Conservation (phyloP, 2,329 filamentous ascomycete genomes). For the Aspergillus puulaauensis region DNA sequence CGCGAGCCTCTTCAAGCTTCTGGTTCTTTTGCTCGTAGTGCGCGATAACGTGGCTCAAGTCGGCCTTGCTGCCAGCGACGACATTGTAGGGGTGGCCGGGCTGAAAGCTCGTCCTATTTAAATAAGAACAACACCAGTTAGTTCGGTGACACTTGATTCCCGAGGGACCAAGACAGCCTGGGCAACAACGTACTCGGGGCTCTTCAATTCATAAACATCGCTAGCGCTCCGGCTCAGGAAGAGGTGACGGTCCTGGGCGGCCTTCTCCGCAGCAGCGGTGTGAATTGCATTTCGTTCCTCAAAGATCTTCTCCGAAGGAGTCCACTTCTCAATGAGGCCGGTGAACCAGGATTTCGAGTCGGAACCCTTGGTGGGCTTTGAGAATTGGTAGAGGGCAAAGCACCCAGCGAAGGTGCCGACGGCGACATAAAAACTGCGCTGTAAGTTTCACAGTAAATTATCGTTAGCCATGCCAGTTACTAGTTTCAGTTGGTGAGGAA, state of each 20-base stretch:
- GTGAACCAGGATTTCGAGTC: constrained; percentile 42
- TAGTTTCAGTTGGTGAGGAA: constrained; percentile 4
- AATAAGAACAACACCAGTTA: constrained; percentile 5
- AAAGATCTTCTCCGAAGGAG: constrained; percentile 53
- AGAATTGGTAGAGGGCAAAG: constrained; percentile 44
- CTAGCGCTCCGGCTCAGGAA: constrained; percentile 49
- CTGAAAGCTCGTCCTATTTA: constrained; percentile 58
- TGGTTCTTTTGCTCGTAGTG: constrained; percentile 62
- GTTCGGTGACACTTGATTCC: not conserved
- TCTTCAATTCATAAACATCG: constrained; percentile 55
- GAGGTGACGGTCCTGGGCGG: constrained; percentile 61
- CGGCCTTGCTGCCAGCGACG: constrained; percentile 58
- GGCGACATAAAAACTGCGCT: constrained; percentile 50
- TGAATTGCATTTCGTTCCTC: constrained; percentile 60
- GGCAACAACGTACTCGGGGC: constrained; percentile 60
- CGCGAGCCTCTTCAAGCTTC: constrained; percentile 58
- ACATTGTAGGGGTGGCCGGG: constrained; percentile 64
- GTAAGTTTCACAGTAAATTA: constrained; percentile 17
- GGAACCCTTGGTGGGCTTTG: constrained; percentile 38
- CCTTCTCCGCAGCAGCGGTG: constrained; percentile 61
- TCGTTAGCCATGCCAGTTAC: constrained; percentile 17
- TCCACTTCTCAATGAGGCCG: constrained; percentile 56
- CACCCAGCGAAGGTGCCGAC: constrained; percentile 43
- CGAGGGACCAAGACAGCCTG: not conserved
- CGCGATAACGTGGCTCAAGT: constrained; percentile 60